Evolutionary conservation across 805 yeast genomes (phyloP), one percentile per base, ranked within the genome.

Genomic region (Cyberlindnera meyerae): DNA sequence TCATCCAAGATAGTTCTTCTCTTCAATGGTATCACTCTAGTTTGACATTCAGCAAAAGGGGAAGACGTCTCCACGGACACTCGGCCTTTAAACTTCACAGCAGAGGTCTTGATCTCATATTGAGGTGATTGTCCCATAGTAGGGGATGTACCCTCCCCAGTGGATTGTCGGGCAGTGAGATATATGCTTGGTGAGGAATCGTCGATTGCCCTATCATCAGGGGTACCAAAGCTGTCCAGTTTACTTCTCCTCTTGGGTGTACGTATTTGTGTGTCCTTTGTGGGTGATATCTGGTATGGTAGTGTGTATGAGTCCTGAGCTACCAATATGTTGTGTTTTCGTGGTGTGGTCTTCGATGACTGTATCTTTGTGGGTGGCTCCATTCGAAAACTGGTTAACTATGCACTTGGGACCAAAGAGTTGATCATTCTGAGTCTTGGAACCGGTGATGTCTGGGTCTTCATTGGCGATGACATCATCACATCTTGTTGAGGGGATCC

Each of bases 381-480:
- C 36, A 52, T 21, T 28, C 54, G 42, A 29, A 52, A 50, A n/a
- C 55, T 50, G 4, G 54, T 52, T 7, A 47, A 31, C 22, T 52
- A 55, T 2, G 55, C 55, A 40, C 54, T 48, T 7, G 49, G 43
- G 1, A 28, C 33, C 25, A 37, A 31, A 5, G 30, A 29, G 14
- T 28, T 21, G 5, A 21, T 25, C 7, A 21, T n/a, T 14, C 11
- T 22, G 11, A 17, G 40, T 13, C 18, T 7, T 8, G 8, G 13
- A 17, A 20, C 31, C 11, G 32, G 35, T 15, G 31, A 9, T 7
- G 11, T 9, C 3, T 21, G 27, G 12, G 39, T 28, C 8, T 8
- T 18, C 18, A 27, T 27, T 16, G 40, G 45, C 4, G 46, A 40
- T 4, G 42, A 36, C 4, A 33, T 32, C 7, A 34, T 27, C 16